Base-by-base conservation (phyloP, 768 basidiomycete genomes). In the Termitomyces bulborhizus region DNA sequence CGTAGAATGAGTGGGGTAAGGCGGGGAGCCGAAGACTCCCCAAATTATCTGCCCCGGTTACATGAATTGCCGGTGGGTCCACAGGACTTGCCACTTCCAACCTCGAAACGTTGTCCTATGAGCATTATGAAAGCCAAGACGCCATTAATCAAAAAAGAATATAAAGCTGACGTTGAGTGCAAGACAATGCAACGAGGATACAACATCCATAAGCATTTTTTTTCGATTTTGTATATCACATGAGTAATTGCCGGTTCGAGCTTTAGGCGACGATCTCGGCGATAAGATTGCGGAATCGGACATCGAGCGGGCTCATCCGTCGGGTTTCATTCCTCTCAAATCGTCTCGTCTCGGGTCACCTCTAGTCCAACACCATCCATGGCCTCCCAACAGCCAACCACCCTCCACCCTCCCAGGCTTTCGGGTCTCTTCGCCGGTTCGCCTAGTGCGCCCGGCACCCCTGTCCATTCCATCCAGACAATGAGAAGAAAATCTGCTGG, bases 401-500 rank as follows among this genome's bases (percentile, higher is more conserved):
- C 69, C 5, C 74, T 91, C 51, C 88, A 90, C 56, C 89, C 89
- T 24, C 81, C 88, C 39, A 77, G 90, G 63, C 77, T 91, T 29
- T 81, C 88, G 7, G 72, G 83, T 60, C 88, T 84, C 54, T 90
- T 91, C 61, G 79, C 84, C 54, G 76, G 71, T 52, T 82, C 88
- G 50, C 90, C 90, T 60, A 89, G 86, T 68, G 83, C 78, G 11
- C 88, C 90, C 1, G 80, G 90, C 59, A 93, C 91, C 0, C 91
- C 91, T 3, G 88, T 93, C 57, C 91, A 93, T 68, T 91, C 85
- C 56, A 93, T 93, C 62, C 86, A 91, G 70, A 88, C 90, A 27
- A 92, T 94, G 88, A 82, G 92, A 59, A 79, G 92, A 62, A 94
- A 91, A 75, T 81, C 89, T 21, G 92, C 92, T 4, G 92, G 92